Evolutionary conservation across 2,329 filamentous ascomycete species (phyloP).

Genomic region (Calonectria multiphialidica): DNA sequence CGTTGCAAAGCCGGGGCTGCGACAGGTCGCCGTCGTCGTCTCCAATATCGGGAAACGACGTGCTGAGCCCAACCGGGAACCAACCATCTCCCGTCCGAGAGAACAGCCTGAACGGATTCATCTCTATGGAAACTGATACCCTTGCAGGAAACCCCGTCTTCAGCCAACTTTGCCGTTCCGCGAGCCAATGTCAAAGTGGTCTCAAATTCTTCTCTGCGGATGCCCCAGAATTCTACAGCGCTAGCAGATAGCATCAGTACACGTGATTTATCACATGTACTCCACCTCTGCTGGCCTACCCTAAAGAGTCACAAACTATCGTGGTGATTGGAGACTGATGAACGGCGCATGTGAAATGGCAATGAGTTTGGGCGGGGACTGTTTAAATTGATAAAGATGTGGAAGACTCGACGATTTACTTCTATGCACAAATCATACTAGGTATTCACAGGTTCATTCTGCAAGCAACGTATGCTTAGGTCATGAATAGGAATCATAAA

Average conservation of each 20-base stretch:
- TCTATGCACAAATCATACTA: too few relatives aligned
- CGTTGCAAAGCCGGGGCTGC: conserved; percentile 51
- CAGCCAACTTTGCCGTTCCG: background rate
- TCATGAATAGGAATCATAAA: too few relatives aligned
- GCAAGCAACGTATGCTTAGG: too few relatives aligned
- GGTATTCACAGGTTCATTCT: too few relatives aligned
- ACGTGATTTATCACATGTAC: conserved; percentile 1
- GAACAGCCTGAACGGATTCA: conserved; percentile 39
- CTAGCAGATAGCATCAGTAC: background rate
- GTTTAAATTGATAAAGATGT: too few relatives aligned
- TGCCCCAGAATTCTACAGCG: background rate
- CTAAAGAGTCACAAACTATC: too few relatives aligned
- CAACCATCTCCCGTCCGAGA: conserved; percentile 50
- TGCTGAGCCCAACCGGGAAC: conserved; percentile 67
- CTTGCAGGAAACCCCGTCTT: background rate
- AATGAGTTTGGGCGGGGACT: too few relatives aligned
- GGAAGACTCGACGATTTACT: too few relatives aligned
- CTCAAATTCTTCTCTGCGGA: background rate
- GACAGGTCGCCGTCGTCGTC: conserved; percentile 53
- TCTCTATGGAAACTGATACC: background rate
- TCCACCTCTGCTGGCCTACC: background rate
- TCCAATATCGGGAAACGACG: conserved; percentile 67
- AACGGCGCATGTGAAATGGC: too few relatives aligned
- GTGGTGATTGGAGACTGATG: too few relatives aligned
- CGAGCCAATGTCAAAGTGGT: background rate